Percentiles rank a stretch among this genome's conserved stretches.
Evolutionary conservation across 2,329 filamentous ascomycete genomes (phyloP).

Genomic region (Graphilbum sp.): DNA sequence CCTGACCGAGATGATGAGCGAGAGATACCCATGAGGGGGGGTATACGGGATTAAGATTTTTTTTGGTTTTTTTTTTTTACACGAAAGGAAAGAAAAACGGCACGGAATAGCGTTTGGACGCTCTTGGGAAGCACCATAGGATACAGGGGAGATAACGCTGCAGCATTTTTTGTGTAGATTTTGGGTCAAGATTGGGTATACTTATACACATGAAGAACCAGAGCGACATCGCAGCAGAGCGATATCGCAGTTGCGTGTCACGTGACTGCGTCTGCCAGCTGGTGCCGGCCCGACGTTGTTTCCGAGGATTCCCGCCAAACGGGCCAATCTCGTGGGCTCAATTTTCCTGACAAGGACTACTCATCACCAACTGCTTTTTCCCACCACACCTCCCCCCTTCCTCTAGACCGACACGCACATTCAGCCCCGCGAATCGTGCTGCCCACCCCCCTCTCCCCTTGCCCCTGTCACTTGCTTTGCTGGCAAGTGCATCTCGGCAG

Average conservation of each 20-base stretch:
- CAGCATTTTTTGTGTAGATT: neutral
- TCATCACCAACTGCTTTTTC: neutral
- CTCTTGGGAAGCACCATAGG: no score
- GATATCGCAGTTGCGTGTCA: neutral
- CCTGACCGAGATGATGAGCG: constrained; percentile 48
- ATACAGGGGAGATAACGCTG: no score
- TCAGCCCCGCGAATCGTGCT: neutral
- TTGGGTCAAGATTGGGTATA: neutral
- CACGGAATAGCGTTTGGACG: no score
- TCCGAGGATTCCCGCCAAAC: constrained; percentile 7
- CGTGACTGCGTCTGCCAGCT: neutral
- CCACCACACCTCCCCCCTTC: neutral
- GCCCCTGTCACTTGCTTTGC: no score
- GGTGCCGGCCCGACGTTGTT: constrained; percentile 7
- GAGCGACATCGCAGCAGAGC: no score
- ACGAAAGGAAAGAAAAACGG: neutral
- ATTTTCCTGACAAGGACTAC: neutral
- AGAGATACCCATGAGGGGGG: neutral
- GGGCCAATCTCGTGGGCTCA: neutral
- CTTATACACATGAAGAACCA: no score
- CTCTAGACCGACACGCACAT: neutral
- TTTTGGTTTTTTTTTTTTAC: no score
- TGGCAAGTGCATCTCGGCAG: no score
- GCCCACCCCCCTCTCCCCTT: no score
- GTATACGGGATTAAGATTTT: no score